Conservation (phyloP, 2,329 filamentous ascomycete species). For the Trichoderma cornu-damae region DNA sequence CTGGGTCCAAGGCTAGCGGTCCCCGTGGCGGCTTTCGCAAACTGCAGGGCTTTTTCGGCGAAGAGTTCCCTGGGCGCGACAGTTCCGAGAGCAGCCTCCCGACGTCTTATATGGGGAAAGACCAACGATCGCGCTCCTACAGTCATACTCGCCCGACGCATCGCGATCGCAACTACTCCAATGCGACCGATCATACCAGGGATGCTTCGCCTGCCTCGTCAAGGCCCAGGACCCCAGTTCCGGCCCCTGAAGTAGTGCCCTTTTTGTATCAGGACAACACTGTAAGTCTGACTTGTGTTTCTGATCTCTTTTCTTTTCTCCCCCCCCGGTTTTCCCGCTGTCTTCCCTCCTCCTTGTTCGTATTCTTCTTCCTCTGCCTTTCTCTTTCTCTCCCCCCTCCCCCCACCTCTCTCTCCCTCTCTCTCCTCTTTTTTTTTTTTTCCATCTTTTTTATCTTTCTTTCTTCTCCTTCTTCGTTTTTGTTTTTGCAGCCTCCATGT, state of each 20-base stretch:
- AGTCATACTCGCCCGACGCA: slow-evolving; percentile 50
- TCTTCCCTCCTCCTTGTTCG: slow-evolving; percentile 7
- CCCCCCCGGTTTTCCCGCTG: not conserved
- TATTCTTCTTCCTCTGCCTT: not conserved
- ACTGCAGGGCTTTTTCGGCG: slow-evolving; percentile 86
- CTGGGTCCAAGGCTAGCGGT: slow-evolving; percentile 70
- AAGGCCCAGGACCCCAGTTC: slow-evolving; percentile 76
- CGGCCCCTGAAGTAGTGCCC: slow-evolving; percentile 91
- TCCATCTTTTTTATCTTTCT: not conserved
- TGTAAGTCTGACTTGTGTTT: slow-evolving; percentile 46
- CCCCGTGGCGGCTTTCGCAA: slow-evolving; percentile 72
- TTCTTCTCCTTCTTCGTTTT: not conserved
- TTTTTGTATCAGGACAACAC: slow-evolving; percentile 84
- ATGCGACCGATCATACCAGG: slow-evolving; percentile 64
- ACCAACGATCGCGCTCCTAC: slow-evolving; percentile 60
- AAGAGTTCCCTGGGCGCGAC: slow-evolving; percentile 72
- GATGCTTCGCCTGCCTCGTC: slow-evolving; percentile 72
- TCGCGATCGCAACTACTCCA: slow-evolving; percentile 77
- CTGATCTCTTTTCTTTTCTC: slow-evolving; percentile 22
- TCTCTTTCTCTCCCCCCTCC: not conserved
- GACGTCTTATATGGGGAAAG: slow-evolving; percentile 45
- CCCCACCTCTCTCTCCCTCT: slow-evolving; percentile 17
- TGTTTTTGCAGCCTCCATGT: not conserved
- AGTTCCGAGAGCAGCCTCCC: slow-evolving; percentile 66
- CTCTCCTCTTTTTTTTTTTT: slow-evolving; percentile 3